Conservation (phyloP, 164 flowering plant genomes). For the Amborella trichopoda region DNA sequence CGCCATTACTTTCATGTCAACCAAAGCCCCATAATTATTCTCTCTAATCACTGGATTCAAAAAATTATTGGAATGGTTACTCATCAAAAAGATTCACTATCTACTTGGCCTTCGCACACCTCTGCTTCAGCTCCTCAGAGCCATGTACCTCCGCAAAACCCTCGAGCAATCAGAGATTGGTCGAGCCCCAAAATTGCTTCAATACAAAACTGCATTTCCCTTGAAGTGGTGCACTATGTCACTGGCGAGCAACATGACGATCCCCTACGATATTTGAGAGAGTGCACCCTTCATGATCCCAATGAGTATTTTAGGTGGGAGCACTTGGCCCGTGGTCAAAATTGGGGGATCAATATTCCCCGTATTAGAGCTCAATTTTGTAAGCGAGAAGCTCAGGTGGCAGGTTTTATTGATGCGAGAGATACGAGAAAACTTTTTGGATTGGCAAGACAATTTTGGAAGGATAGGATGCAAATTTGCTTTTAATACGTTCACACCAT, state of each 20-base stretch:
- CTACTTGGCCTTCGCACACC: constrained; percentile 70
- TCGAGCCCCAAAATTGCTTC: constrained; percentile 85
- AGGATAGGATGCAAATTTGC: no score
- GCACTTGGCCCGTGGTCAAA: constrained; percentile 91
- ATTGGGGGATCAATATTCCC: no score
- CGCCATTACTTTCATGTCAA: constrained; percentile 64
- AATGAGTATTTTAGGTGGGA: constrained; percentile 62
- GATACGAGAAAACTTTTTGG: no score
- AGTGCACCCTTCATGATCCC: constrained; percentile 75
- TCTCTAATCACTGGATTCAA: constrained; percentile 91
- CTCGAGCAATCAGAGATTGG: constrained; percentile 66
- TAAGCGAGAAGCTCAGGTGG: no score
- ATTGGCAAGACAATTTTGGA: no score
- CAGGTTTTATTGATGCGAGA: no score
- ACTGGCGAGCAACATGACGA: constrained; percentile 55
- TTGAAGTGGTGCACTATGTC: constrained; percentile 84
- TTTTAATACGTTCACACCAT: no score
- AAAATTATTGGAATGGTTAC: constrained; percentile 85
- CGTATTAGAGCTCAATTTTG: no score
- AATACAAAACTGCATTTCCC: constrained; percentile 67
- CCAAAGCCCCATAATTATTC: constrained; percentile 73
- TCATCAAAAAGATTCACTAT: constrained; percentile 73
- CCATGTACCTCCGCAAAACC: constrained; percentile 82
- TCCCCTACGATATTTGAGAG: constrained; percentile 70
- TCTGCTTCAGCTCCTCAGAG: constrained; percentile 50